Base-by-base conservation (phyloP, 371 early-diverging fungal species). In the Gilbertella persicaria region DNA sequence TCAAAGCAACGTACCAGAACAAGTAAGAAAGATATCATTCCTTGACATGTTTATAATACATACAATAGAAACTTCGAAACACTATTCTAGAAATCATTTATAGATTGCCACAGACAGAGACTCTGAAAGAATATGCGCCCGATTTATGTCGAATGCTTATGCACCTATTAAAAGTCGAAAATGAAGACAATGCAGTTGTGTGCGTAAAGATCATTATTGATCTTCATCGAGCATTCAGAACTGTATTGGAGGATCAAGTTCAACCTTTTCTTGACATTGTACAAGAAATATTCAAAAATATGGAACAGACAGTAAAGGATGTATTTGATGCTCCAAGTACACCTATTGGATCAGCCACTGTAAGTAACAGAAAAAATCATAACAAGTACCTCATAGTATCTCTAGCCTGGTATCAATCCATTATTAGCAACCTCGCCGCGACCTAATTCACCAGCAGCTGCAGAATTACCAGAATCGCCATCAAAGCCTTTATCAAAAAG, bases 101-200 rank as follows among this genome's bases (percentile, higher is more conserved):
- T 67, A 88, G 97, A 33, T 75, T 97, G 25, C 95, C 96, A 4
- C 91, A 88, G 60, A 94, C 87, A 52, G 93, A 93, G 30, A 66
- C 87, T 7, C 75, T 93, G 33, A 79, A 79, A 52, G 69, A 75
- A 39, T 86, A 87, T 47, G 84, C 81, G 0, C 62, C 75, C 10
- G 83, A 85, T 19, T 40, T 88, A 44, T 70, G 83, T 52, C 71
- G 69, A 43, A 73, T 89, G 14, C 66, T 96, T 39, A 81, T 97
- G 78, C 65, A 84, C 26, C 73, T 96, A 5, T 77, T 99, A 19
- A 74, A 81, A 57, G 81, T 80, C 10, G 99, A 99, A 67, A 97
- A 98, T 61, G 99, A 99, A 73, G 99, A 98, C 14, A 98, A 97
- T 58, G 98, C 92, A 3, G 89, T 93, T 16, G 80, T 94, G 2